These are phyloP conservation scores for Russula lepida DNA, from an alignment of 768 basidiomycete genomes.

Conservation along the genomic window DNA sequence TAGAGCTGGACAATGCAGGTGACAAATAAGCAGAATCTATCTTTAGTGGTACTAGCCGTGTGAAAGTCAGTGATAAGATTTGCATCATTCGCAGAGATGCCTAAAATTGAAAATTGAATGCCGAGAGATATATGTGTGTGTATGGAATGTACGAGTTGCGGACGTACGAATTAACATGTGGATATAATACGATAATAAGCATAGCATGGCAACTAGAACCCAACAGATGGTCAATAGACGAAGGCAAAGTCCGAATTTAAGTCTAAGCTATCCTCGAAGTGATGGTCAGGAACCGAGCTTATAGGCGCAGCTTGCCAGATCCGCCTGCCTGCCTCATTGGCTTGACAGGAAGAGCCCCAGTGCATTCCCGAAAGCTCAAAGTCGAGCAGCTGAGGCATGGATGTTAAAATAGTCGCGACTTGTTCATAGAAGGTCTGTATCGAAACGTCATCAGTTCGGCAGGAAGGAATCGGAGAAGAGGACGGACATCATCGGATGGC, in stretches of 20 bases:
- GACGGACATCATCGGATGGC: conserved; percentile 29
- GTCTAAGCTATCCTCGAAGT: conserved; percentile 15
- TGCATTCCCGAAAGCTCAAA: conserved; percentile 74
- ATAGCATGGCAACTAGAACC: conserved; percentile 9
- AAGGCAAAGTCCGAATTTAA: conserved; percentile 19
- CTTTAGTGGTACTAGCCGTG: not conserved
- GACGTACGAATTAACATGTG: conserved; percentile 7
- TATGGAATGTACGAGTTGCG: not conserved
- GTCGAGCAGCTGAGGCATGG: conserved; percentile 50
- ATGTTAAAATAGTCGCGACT: conserved; percentile 48
- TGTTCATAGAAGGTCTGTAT: conserved; percentile 53
- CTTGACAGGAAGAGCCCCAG: conserved; percentile 36
- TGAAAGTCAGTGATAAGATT: not conserved
- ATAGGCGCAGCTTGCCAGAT: conserved; percentile 20
- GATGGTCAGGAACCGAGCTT: conserved; percentile 1
- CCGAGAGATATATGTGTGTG: not conserved
- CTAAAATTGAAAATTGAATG: conserved; percentile 1
- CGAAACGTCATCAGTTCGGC: conserved; percentile 5
- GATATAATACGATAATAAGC: conserved; percentile 18
- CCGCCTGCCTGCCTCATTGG: conserved; percentile 15
- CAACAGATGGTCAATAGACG: conserved; percentile 13
- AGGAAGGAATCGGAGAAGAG: not conserved
- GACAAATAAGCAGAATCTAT: conserved; percentile 7
- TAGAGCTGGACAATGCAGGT: conserved; percentile 4
- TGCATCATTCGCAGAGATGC: not conserved